phyloP scores from a whole-genome alignment of 192 early-diverging fungal species.

The Chytriomyces sp. region DNA sequence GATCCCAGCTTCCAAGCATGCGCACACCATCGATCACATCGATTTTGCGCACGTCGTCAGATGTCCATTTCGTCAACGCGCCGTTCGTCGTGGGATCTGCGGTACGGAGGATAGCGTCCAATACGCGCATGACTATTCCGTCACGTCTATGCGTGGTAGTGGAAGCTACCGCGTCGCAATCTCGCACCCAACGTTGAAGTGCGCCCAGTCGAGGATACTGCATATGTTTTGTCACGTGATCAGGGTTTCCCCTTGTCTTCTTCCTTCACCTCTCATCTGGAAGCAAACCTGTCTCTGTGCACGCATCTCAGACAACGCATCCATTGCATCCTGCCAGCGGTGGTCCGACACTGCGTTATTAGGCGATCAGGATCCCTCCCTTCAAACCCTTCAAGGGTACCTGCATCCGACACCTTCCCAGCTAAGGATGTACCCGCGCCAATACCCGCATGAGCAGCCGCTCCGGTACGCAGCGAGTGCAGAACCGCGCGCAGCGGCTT shows the following conservation, averaged over 20 bases:
- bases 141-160: constrained; percentile 40
- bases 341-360: constrained; percentile 49
- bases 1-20: constrained; percentile 46
- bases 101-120: constrained; percentile 67
- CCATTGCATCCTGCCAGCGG: constrained; percentile 61
- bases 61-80: constrained; percentile 15
- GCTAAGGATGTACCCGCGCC: constrained; percentile 21
- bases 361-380: constrained; percentile 1
- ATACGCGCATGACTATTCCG: constrained; percentile 53
- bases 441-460: constrained; percentile 46
- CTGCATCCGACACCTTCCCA: constrained; percentile 31
- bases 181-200: constrained; percentile 70
- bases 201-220: constrained; percentile 61
- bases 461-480: constrained; percentile 48
- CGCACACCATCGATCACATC: not conserved
- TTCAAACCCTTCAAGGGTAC: constrained; percentile 6
- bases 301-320: constrained; percentile 15
- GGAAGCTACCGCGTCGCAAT: constrained; percentile 67
- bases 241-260: constrained; percentile 42
- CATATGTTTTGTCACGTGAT: too few species aligned
- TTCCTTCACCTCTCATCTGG: too few species aligned
- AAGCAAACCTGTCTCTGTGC: not conserved
- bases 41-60: constrained; percentile 31
- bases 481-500: constrained; percentile 56
- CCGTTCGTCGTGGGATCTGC: constrained; percentile 51